Evolutionary conservation across 257 asterid genomes (phyloP).

Genomic region (Nicotiana knightiana): DNA sequence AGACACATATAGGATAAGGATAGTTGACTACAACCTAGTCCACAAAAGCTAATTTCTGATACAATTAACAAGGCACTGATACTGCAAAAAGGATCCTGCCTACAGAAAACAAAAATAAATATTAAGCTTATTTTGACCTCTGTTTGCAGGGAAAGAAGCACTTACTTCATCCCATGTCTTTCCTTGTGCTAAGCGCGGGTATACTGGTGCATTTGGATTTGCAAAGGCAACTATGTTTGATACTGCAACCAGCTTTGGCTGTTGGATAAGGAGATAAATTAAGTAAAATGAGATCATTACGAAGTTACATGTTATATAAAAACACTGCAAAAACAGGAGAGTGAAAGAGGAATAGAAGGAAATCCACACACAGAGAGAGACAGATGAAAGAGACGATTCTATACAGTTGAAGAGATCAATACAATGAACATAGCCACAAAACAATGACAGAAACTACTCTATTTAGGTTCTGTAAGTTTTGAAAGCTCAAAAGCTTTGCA

Average conservation of each 20-base stretch:
- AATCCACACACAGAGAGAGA: not conserved
- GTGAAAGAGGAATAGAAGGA: not conserved
- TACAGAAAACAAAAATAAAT: not conserved
- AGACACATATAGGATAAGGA: no score
- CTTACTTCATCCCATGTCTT: conserved; percentile 90
- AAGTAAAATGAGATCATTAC: not conserved
- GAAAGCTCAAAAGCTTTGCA: not conserved
- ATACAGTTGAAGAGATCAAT: not conserved
- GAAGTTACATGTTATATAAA: not conserved
- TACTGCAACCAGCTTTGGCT: conserved; percentile 85
- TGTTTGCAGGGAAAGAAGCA: not conserved
- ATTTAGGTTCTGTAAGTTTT: not conserved
- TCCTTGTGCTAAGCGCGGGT: conserved; percentile 96
- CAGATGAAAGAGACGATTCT: not conserved
- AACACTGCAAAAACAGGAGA: not conserved
- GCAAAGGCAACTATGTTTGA: conserved; percentile 62
- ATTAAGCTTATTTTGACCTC: not conserved
- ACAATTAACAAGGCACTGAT: not conserved
- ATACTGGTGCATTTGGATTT: conserved; percentile 87
- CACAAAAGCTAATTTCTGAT: not conserved
- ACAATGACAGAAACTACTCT: not conserved
- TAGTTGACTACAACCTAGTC: not conserved
- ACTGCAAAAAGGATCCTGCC: not conserved
- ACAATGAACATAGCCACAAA: not conserved
- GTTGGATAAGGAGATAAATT: conserved; percentile 13